A percentile compares a stretch with the other conserved stretches of the same genome.
These are phyloP conservation scores for Cryptosporidium sp. DNA, from an alignment of 169 alveolate genomes.

Conservation along the genomic window DNA sequence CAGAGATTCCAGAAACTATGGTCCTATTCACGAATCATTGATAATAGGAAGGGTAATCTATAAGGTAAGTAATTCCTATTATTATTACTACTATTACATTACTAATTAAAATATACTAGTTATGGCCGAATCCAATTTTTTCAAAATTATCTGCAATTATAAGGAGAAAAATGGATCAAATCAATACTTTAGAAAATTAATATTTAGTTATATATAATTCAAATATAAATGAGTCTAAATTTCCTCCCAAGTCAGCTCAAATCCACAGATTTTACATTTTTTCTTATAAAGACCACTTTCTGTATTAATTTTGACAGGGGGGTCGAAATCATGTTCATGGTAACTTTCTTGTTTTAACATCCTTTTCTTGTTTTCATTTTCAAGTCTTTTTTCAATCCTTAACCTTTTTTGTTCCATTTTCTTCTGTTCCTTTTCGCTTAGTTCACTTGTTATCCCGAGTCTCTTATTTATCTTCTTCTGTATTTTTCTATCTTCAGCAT, in stretches of 20 bases:
- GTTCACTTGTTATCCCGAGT: constrained; percentile 8
- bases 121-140: constrained; percentile 51
- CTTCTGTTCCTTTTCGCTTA: not conserved
- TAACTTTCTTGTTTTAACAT: not conserved
- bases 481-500: constrained; percentile 20
- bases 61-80: constrained; percentile 13
- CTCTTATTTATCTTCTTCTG: constrained; percentile 42
- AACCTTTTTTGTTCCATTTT: not conserved
- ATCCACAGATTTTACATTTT: constrained; percentile 25
- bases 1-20: constrained; percentile 72
- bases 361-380: constrained; percentile 22
- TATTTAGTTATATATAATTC: not conserved
- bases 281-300: not conserved
- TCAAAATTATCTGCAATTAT: not conserved
- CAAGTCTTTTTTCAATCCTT: constrained; percentile 17
- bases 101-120: constrained; percentile 12
- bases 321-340: constrained; percentile 35
- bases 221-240: not conserved
- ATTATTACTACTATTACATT: not conserved
- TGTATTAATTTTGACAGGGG: not conserved
- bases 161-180: not conserved
- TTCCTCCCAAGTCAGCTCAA: constrained; percentile 58
- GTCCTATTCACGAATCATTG: constrained; percentile 60
- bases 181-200: not conserved
- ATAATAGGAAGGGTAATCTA: constrained; percentile 38